Conservation (phyloP, 495 filamentous ascomycete genomes). For the Beverwykella pulmonaria region DNA sequence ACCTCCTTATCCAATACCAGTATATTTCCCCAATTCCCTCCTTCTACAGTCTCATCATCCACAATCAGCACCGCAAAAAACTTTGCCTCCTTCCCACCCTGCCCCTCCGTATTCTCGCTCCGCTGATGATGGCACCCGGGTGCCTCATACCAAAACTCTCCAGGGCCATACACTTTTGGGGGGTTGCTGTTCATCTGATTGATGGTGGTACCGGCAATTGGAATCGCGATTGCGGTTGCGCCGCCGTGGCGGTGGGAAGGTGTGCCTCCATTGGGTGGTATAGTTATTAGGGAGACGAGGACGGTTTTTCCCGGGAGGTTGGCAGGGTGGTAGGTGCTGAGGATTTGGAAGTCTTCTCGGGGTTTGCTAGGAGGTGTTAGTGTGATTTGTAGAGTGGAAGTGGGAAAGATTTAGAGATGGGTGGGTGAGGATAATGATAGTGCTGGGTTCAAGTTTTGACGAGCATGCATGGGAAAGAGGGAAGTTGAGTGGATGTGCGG, state of each 20-base stretch:
- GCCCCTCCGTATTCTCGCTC: slow-evolving; percentile 49
- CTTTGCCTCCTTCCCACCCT: slow-evolving; percentile 43
- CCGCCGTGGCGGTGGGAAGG: slow-evolving; percentile 51
- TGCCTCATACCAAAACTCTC: slow-evolving; percentile 49
- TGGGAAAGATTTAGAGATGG: too few relatives aligned
- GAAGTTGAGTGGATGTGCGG: neutral
- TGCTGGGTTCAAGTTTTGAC: too few relatives aligned
- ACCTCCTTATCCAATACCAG: slow-evolving; percentile 24
- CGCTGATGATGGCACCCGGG: slow-evolving; percentile 52
- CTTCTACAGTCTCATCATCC: slow-evolving; percentile 34
- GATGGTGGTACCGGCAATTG: slow-evolving; percentile 43
- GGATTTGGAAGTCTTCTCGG: slow-evolving; percentile 39
- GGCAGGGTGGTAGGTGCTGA: slow-evolving; percentile 43
- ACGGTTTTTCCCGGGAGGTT: slow-evolving; percentile 47
- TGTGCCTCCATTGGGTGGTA: slow-evolving; percentile 48
- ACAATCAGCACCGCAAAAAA: slow-evolving; percentile 45
- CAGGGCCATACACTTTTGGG: slow-evolving; percentile 37
- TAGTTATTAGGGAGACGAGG: slow-evolving; percentile 44
- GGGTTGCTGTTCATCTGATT: slow-evolving; percentile 53
- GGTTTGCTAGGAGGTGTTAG: slow-evolving; percentile 33
- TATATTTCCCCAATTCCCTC: slow-evolving; percentile 6
- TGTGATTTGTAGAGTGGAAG: too few relatives aligned
- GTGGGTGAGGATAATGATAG: too few relatives aligned
- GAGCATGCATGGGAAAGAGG: too few relatives aligned
- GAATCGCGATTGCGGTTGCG: slow-evolving; percentile 44